Conservation (phyloP, 495 filamentous ascomycete species). For the Diplogelasinospora grovesii region DNA sequence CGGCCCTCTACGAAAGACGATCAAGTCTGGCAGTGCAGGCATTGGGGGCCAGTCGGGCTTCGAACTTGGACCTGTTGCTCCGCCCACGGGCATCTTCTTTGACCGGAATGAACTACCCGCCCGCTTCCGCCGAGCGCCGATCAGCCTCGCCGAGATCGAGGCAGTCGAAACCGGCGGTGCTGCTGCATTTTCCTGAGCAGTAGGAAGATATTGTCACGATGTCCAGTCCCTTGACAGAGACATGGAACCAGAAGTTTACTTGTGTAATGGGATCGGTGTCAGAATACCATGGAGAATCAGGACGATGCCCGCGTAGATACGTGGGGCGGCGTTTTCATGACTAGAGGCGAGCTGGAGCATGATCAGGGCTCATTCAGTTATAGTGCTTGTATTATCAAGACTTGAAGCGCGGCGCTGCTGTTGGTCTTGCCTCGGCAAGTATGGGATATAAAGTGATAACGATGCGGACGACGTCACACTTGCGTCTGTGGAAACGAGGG, state of each 20-base stretch:
- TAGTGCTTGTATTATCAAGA: no score
- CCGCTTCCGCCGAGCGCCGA: slow-evolving; percentile 69
- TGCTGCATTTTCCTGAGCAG: slow-evolving; percentile 30
- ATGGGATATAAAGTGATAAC: no score
- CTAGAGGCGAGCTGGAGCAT: no score
- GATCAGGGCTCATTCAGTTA: no score
- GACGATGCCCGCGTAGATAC: no score
- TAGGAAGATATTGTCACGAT: not conserved
- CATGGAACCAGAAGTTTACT: not conserved
- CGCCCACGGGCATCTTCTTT: slow-evolving; percentile 70
- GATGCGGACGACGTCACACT: no score
- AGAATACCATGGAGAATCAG: not conserved
- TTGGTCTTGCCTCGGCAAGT: no score
- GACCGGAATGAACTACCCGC: slow-evolving; percentile 81
- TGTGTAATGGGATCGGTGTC: no score
- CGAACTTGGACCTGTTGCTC: slow-evolving; percentile 61
- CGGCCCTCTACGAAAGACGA: slow-evolving; percentile 67
- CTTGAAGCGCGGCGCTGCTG: no score
- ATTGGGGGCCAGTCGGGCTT: slow-evolving; percentile 62
- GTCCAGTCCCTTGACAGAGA: no score
- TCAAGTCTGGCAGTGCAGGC: slow-evolving; percentile 40
- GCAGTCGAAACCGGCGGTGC: slow-evolving; percentile 91
- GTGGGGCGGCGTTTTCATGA: no score
- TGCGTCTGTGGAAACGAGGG: no score
- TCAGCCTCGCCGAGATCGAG: slow-evolving; percentile 81